Evolutionary conservation across 257 asterid species (phyloP), one percentile per base, ranked within the genome.

Genomic region (Solanum bulbocastanum): DNA sequence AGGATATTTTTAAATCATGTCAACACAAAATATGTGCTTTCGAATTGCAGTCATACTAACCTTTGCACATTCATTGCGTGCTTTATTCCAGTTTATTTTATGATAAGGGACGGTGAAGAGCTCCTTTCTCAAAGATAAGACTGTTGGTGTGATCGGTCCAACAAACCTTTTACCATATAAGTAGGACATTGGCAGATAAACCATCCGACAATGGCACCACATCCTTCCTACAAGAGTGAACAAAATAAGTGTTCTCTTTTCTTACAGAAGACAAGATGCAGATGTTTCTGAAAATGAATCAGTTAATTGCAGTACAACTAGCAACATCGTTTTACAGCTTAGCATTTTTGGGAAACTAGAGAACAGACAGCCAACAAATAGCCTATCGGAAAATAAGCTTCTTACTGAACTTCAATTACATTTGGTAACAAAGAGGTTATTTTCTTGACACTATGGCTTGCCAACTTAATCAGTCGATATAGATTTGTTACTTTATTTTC

Each of bases 161-260:
- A 95, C 96, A 87, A 94, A 95, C 90, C 98, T 91, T 93, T 92
- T 96, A 83, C 99, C 98, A 88, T 93, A 96, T 90, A 96, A 88
- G 92, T 96, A 96, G 78, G 96, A 96, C 98, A 96, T 96, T 65
- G 99, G 98, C 49, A 96, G 98, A 92, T 96, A 96, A 91, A 96
- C 99, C 99, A 96, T 96, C 86, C 99, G 92, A 86, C 99, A 95
- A 92, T 96, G 98, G 91, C 99, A 96, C 99, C 99, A 96, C 99
- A 96, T 96, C 88, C 98, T 96, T 91, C 98, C 99, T 96, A 90
- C 89, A 72, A 88, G 62, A 87, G 27, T 71, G 76, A 89, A 74
- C 62, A 82, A 72, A 66, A 36, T 81, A 87, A 87, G 74, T 68
- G 74, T 42, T 76, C 35, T 56, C 65, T 71, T 89, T 79, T 42